Base-by-base conservation (phyloP, 306 rosid genomes). In the Vachellia pachyceras region DNA sequence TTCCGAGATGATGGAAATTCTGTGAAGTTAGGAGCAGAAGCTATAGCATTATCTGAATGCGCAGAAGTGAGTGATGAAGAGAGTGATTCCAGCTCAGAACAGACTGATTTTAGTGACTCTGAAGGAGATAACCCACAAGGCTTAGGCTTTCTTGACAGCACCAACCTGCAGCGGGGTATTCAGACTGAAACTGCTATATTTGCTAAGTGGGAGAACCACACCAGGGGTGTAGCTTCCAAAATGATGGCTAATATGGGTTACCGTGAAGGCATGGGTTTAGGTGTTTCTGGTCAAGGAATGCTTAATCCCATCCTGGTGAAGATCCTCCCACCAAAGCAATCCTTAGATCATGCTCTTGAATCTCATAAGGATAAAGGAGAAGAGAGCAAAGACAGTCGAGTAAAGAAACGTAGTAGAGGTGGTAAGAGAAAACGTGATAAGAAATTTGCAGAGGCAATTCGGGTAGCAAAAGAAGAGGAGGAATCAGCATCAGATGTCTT, bases 191-290 rank as follows among this genome's bases (percentile, higher is more conserved):
- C 99, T 40, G 82, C 80, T 17, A 86, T 86, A 88, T 95, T 95
- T 91, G 99, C 99, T 0, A 95, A 86, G 84, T 95, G 98, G 99
- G 99, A 95, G 86, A 93, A 91, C 80, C 99, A 95, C 86, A 95
- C 99, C 5, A 84, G 98, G 77, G 99, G 98, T 6, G 85, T 95
- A 73, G 97, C 99, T 55, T 95, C 98, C 76, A 95, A 89, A 91
- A 95, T 95, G 98, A 95, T 93, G 99, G 92, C 99, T 77, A 90
- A 87, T 76, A 95, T 91, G 98, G 99, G 99, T 78, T 93, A 87
- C 76, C 87, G 82, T 40, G 98, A 91, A 79, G 99, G 99, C 57
- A 90, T 83, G 92, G 99, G 99, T 75, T 85, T 95, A 73, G 99
- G 99, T 23, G 79, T 74, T 81, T 89, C 93, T 65, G 99, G 99